Evolutionary conservation across 2,329 filamentous ascomycete genomes (phyloP), one percentile per base, ranked within the genome.

Genomic region (Colletotrichum endophyticum): DNA sequence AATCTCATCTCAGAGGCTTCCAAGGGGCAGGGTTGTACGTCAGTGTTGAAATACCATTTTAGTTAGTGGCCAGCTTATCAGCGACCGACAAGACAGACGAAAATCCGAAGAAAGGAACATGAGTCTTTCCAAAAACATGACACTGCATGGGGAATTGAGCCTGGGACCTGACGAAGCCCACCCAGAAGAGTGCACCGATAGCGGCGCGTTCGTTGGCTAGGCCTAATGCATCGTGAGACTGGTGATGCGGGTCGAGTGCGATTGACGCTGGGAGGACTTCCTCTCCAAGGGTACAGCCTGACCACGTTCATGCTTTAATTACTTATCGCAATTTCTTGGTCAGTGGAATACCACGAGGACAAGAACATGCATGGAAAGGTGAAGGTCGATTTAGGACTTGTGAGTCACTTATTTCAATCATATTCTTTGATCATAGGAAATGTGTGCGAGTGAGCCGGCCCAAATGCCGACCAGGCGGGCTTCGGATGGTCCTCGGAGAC

Each of bases 31-130:
- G 67, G 49, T 56, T 64, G 72, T 74, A 72, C 72, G 67, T 71
- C 67, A 74, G 72, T 74, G 67, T 74, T 69, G 44, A 71, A 72
- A 74, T 74, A 74, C 67, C 67, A 74, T n/a, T 53, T 59, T 66
- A 71, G 59, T 64, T 74, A 49, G 72, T 74, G 67, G 67, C 72
- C 32, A 62, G 66, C 67, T 71, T 74, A 74, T 71, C 25, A 44
- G 67, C 59, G 67, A 71, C 32, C 59, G 59, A 73, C 67, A 74
- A 71, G 67, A 53, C 25, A 66, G 15, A 49, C 13, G 22, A 66
- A 66, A 74, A 74, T 74, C 49, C 64, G 27, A 73, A 16, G 59
- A 36, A 44, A 74, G 22, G 34, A 53, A 71, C 59, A 49, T 61
- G 56, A 22, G 30, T 28, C 27, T 49, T 70, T 22, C 36, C 66